phyloP scores from a whole-genome alignment of 2,329 filamentous ascomycete genomes.

The Ceratocystis diversiconidia region DNA sequence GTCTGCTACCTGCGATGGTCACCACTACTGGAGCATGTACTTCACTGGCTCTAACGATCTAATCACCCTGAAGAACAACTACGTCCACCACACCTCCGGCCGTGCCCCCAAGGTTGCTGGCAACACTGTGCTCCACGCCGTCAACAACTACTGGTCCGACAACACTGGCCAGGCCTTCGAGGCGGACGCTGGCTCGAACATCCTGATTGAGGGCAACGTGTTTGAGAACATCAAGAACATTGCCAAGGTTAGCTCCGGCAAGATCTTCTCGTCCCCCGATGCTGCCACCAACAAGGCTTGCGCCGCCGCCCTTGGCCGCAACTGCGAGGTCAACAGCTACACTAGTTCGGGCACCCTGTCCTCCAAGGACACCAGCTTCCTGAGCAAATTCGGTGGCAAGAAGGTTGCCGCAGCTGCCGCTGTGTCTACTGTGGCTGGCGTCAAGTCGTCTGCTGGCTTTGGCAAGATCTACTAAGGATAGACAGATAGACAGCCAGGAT shows the following conservation, averaged over 20 bases:
- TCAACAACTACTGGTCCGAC: constrained; percentile 48
- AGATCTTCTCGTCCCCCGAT: constrained; percentile 25
- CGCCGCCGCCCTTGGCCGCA: constrained; percentile 32
- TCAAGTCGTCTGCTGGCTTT: constrained; percentile 14
- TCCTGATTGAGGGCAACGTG: constrained; percentile 43
- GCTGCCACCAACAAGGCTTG: constrained; percentile 29
- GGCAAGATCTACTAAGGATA: constrained; percentile 12
- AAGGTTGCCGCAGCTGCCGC: constrained; percentile 33
- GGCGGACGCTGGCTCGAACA: constrained; percentile 29
- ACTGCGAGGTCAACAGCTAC: constrained; percentile 38
- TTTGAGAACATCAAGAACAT: constrained; percentile 39
- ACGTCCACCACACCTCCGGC: constrained; percentile 44
- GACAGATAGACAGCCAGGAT: not conserved
- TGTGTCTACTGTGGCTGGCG: not conserved
- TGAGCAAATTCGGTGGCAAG: constrained; percentile 38
- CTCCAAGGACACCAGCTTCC: constrained; percentile 33
- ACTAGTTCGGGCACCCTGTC: constrained; percentile 28
- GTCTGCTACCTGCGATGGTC: constrained; percentile 42
- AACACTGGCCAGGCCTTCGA: constrained; percentile 45
- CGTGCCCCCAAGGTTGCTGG: constrained; percentile 43
- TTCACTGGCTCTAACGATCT: constrained; percentile 41
- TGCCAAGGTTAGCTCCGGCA: constrained; percentile 26
- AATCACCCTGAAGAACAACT: constrained; percentile 46
- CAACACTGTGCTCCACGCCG: constrained; percentile 42
- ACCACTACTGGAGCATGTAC: constrained; percentile 48